These are phyloP conservation scores for Taphrina betulina DNA, from an alignment of 1,139 yeast genomes.

Conservation along the genomic window DNA sequence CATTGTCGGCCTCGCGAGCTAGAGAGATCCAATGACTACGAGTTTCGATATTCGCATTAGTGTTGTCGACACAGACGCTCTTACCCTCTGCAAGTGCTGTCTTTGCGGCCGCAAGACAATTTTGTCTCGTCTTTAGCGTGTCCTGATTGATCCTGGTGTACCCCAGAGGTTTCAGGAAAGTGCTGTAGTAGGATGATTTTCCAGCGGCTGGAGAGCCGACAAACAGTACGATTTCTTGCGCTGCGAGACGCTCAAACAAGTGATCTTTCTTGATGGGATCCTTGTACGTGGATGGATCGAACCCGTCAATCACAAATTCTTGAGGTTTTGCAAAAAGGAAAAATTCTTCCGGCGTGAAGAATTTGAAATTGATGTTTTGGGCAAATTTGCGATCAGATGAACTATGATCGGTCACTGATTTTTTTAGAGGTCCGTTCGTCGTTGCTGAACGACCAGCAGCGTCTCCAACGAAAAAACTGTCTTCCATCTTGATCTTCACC, in stretches of 20 bases:
- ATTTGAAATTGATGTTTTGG: slow-evolving; percentile 52
- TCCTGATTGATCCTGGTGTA: slow-evolving; percentile 34
- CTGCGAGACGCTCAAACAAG: background rate
- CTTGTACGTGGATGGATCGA: slow-evolving; percentile 17
- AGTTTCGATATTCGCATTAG: slow-evolving; percentile 26
- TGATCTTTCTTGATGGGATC: background rate
- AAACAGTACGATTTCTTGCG: slow-evolving; percentile 30
- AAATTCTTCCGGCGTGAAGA: slow-evolving; percentile 69
- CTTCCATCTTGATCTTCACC: slow-evolving; percentile 43
- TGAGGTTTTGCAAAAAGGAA: slow-evolving; percentile 36
- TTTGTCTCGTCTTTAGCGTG: slow-evolving; percentile 30
- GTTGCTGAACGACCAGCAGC: slow-evolving; percentile 82
- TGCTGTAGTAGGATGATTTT: slow-evolving; percentile 26
- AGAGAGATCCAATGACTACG: slow-evolving; percentile 30
- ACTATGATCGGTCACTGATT: slow-evolving; percentile 59
- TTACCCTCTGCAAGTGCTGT: slow-evolving; percentile 17
- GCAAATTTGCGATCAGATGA: slow-evolving; percentile 77
- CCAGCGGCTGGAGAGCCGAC: slow-evolving; percentile 35
- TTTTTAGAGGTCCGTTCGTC: background rate
- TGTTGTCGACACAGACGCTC: slow-evolving; percentile 34
- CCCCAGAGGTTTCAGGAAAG: slow-evolving; percentile 26
- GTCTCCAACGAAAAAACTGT: slow-evolving; percentile 82
- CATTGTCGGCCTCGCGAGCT: background rate
- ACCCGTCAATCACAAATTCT: slow-evolving; percentile 14
- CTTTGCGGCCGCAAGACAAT: slow-evolving; percentile 24